Evolutionary conservation across 2,329 filamentous ascomycete genomes (phyloP).

Genomic region (Colletotrichum sp.): DNA sequence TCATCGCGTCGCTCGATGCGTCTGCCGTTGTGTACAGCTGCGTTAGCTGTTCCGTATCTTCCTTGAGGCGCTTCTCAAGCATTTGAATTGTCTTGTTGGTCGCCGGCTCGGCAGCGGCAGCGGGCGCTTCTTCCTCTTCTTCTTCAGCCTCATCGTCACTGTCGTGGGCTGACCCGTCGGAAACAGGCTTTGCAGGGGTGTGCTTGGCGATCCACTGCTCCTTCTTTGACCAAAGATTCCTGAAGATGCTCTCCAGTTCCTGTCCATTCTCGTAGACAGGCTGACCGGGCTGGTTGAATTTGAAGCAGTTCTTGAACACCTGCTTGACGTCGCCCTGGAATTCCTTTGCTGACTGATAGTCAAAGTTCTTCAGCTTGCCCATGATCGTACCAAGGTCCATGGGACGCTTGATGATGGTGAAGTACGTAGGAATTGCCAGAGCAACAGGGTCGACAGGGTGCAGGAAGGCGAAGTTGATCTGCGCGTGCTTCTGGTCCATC

Average conservation of each 20-base stretch:
- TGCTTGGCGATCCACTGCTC: slow-evolving; percentile 81
- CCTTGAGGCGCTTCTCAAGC: slow-evolving; percentile 55
- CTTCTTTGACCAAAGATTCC: slow-evolving; percentile 78
- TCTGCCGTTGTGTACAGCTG: slow-evolving; percentile 54
- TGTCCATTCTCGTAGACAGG: slow-evolving; percentile 76
- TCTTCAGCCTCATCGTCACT: slow-evolving; percentile 76
- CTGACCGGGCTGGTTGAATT: slow-evolving; percentile 82
- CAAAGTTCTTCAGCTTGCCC: slow-evolving; percentile 75
- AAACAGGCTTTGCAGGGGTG: slow-evolving; percentile 58
- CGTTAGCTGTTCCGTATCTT: slow-evolving; percentile 65
- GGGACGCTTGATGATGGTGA: slow-evolving; percentile 92
- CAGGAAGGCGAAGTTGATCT: slow-evolving; percentile 76
- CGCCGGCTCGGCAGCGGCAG: slow-evolving; percentile 52
- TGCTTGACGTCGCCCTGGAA: slow-evolving; percentile 83
- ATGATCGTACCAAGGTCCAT: slow-evolving; percentile 92
- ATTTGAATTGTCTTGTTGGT: slow-evolving; percentile 50
- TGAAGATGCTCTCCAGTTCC: slow-evolving; percentile 76
- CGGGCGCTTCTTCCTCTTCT: slow-evolving; percentile 70
- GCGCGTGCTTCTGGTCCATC: slow-evolving; percentile 73
- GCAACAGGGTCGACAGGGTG: slow-evolving; percentile 91
- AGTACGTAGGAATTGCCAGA: slow-evolving; percentile 90
- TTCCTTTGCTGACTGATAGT: slow-evolving; percentile 83
- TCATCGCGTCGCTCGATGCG: slow-evolving; percentile 55
- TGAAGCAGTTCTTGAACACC: slow-evolving; percentile 89
- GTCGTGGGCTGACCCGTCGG: slow-evolving; percentile 67